Evolutionary conservation across 805 yeast genomes (phyloP), one percentile per base, ranked within the genome.

Genomic region (Candida glaebosa): DNA sequence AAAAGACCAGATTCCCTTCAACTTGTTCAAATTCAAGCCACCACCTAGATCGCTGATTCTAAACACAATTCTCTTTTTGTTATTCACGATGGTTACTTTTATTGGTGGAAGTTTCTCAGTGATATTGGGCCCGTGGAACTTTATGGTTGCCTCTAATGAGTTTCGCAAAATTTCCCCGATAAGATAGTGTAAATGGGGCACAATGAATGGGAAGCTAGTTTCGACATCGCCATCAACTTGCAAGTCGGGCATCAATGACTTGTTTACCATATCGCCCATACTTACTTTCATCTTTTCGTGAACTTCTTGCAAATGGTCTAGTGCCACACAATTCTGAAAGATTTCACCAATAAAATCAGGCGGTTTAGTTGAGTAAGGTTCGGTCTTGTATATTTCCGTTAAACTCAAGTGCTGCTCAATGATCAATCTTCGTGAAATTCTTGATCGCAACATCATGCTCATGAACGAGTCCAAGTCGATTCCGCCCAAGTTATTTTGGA

Each of bases 31-130:
- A 8, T 76, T 70, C 37, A 91, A 67, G 1, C 98, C 99, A 20
- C 97, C 97, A 3, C 96, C 97, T 50, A 77, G 82, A 61, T 91
- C 99, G 4, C 91, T 81, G 38, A 91, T 79, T 39, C 96, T 73
- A 58, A 91, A 84, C 3, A 82, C 69, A 19, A 87, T 81, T 36
- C 81, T 78, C 30, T 80, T 82, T 9, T 77, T 71, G 15, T 86
- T 78, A 46, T 82, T 76, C 2, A 86, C 72, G 7, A 91, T 76
- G 6, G 88, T 79, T 12, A 91, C 84, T n/a, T 65, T 67, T n/a
- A 91, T 80, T 0, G 96, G 87, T 1, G 84, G 82, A 2, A 88
- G 81, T 38, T 69, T 67, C 5, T 60, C 38, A 4, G 54, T 47
- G 2, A 60, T 52, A 14, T 44, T 44, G 3, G 47, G 40, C 3